A percentile compares a stretch with the other conserved stretches of the same genome.
These are phyloP conservation scores for Mediolabrus comicus DNA, from an alignment of 108 stramenopile genomes.

Conservation along the genomic window DNA sequence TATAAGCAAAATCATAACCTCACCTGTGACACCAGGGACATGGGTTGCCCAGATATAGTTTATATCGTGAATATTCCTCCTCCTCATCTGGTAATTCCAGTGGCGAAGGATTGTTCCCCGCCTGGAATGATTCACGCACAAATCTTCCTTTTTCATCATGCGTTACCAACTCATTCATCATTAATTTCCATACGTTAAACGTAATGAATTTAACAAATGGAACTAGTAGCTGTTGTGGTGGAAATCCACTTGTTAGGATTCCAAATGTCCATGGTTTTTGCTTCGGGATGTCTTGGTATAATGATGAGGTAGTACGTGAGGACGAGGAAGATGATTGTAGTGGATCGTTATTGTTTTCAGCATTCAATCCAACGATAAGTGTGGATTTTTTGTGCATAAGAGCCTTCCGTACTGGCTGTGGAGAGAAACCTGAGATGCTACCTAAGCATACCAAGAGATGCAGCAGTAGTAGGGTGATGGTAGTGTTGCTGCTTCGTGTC, in stretches of 20 bases:
- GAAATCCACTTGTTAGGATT: slow-evolving; percentile 51
- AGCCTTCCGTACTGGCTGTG: no score
- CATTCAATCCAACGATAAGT: background rate
- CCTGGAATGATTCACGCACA: slow-evolving; percentile 48
- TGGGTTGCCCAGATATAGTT: slow-evolving; percentile 90
- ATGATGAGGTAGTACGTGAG: slow-evolving; percentile 3
- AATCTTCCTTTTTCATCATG: slow-evolving; percentile 48
- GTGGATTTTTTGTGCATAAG: no score
- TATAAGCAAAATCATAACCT: no score
- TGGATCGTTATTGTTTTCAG: background rate
- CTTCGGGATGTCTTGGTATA: slow-evolving; percentile 25
- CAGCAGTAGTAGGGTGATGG: background rate
- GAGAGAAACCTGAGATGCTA: background rate
- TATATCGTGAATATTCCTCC: slow-evolving; percentile 71
- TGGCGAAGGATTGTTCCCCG: slow-evolving; percentile 41
- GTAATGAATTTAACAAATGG: slow-evolving; percentile 50
- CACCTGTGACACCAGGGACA: slow-evolving; percentile 87
- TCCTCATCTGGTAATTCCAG: slow-evolving; percentile 17
- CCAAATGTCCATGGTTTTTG: slow-evolving; percentile 49
- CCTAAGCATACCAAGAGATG: background rate
- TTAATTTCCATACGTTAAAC: slow-evolving; percentile 48
- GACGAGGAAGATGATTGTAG: background rate
- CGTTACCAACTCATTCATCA: slow-evolving; percentile 53
- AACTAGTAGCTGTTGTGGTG: slow-evolving; percentile 51
- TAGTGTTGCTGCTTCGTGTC: background rate